Base-by-base conservation (phyloP, 176 grass and related monocot species). In the Bromus sterilis region DNA sequence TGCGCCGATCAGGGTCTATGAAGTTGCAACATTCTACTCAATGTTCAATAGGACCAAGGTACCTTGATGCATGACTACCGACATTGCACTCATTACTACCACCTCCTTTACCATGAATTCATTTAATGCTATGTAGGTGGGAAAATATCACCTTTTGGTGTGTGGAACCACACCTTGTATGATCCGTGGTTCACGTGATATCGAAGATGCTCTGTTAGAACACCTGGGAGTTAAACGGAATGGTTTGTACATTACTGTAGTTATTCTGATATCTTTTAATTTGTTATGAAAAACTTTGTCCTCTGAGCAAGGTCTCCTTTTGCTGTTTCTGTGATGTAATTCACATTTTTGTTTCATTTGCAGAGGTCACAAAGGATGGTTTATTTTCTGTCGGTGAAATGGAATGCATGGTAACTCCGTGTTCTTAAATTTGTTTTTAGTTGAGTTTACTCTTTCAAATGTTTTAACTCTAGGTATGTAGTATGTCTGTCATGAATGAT, bases 161-260 rank as follows among this genome's bases (percentile, higher is more conserved):
- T 98, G 95, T 87, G 95, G 95, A 79, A 98, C 95, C 77, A 98
- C 95, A 82, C 95, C 95, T 84, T 98, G 95, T 86, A 98, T 98
- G 95, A 95, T 98, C 72, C 90, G 92, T 66, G 92, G 95, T 83
- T 98, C 95, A 71, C 86, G 86, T 62, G 95, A 93, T 39, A 93
- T 98, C 2, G 95, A 98, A 89, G 95, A 98, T 9, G 86, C 92
- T 11, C 58, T 98, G 44, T 82, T 98, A 80, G 80, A 95, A 37
- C 95, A 98, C 82, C 91, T 98, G 78, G 92, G 90, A 90, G 95
- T 98, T 64, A 98, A 98, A 80, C 86, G 92, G 23, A 98, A 98
- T 77, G 95, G 95, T 98, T 57, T 61, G 82, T 87, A 57, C 77
- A 62, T 76, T 58, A 31, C 69, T 56, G 1, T 10, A 63, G 23